Evolutionary conservation across 352 stramenopile species (phyloP).

Genomic region (Globisporangium middletonii): DNA sequence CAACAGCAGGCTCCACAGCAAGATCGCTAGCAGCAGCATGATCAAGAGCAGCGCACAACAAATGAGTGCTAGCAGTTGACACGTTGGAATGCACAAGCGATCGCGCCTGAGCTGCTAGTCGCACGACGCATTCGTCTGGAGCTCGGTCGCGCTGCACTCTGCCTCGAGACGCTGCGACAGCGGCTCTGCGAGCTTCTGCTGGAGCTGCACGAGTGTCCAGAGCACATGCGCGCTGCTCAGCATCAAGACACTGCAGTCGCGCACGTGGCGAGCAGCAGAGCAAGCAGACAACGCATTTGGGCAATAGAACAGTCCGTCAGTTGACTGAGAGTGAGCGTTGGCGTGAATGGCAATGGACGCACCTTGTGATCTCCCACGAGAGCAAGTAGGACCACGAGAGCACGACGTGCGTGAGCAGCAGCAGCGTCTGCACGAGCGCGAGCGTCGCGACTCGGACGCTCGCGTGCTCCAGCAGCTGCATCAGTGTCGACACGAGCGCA

Average conservation of each 20-base stretch:
- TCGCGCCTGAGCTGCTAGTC: not conserved
- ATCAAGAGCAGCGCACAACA: not conserved
- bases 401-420: conserved; percentile 24
- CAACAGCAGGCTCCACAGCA: conserved; percentile 5
- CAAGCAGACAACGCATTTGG: too few relatives aligned
- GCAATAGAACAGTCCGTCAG: not conserved
- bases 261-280: too few relatives aligned
- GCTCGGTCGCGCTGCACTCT: not conserved
- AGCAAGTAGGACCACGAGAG: conserved; percentile 20
- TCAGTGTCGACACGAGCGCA: not conserved
- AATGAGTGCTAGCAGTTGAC: too few relatives aligned
- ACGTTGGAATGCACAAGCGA: not conserved
- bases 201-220: conserved; percentile 29
- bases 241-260: conserved; percentile 22
- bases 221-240: conserved; percentile 44
- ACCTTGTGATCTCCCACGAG: conserved; percentile 44
- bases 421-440: conserved; percentile 21
- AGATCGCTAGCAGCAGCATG: not conserved
- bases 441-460: conserved; percentile 26
- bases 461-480: conserved; percentile 6
- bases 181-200: conserved; percentile 17
- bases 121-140: not conserved
- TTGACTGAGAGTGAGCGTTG: not conserved
- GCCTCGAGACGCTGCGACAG: not conserved
- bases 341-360: not conserved